phyloP scores from a whole-genome alignment of 495 filamentous ascomycete genomes.

The Penicillium manginii region DNA sequence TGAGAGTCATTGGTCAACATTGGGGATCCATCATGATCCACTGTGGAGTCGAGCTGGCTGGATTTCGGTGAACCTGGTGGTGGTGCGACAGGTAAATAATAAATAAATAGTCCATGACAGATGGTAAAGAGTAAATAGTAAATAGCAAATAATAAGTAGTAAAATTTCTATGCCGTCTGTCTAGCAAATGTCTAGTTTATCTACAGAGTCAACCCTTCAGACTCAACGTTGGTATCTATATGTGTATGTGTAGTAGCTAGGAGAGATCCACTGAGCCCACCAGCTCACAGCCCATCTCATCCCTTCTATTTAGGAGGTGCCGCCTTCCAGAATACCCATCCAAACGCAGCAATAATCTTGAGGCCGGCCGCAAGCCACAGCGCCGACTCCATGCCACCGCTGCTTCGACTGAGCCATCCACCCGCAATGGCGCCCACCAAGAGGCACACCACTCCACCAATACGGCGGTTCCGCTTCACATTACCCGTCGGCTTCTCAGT shows the following conservation, averaged over 20 bases:
- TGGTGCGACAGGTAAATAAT: too few relatives aligned
- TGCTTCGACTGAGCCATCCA: constrained; percentile 63
- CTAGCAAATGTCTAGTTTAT: too few relatives aligned
- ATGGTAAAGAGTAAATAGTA: too few relatives aligned
- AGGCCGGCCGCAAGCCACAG: constrained; percentile 64
- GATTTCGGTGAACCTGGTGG: too few relatives aligned
- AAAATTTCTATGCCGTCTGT: too few relatives aligned
- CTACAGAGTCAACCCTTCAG: too few relatives aligned
- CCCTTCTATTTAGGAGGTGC: constrained; percentile 23
- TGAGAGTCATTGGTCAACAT: background rate
- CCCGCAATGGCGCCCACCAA: constrained; percentile 65
- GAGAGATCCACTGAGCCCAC: background rate
- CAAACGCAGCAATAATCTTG: constrained; percentile 52
- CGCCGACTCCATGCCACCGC: constrained; percentile 55
- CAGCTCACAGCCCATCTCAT: background rate
- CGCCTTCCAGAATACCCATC: constrained; percentile 50
- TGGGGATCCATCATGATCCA: background rate
- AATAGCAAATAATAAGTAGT: too few relatives aligned
- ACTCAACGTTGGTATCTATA: too few relatives aligned
- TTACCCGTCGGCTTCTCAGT: constrained; percentile 51
- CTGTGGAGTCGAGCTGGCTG: too few relatives aligned
- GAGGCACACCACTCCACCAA: constrained; percentile 58
- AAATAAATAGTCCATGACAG: too few relatives aligned
- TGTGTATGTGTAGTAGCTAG: too few relatives aligned
- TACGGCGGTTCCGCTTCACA: constrained; percentile 65